Conservation (phyloP, 2,329 filamentous ascomycete species). For the Colletotrichum phormii region DNA sequence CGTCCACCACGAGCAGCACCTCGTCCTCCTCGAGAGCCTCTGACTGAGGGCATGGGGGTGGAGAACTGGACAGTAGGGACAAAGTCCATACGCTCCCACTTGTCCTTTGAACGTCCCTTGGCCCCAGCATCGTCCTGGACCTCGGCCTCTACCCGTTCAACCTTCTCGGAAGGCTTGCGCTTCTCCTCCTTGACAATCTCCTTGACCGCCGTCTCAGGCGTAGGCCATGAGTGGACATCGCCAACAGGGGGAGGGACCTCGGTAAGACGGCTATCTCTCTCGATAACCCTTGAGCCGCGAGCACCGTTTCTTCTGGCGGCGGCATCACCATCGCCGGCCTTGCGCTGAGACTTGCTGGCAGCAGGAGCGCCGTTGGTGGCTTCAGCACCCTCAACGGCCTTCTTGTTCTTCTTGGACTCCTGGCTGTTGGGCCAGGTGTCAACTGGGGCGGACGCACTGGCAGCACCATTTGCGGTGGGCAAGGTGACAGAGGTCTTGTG, state of each 20-base stretch:
- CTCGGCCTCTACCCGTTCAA: conserved; percentile 73
- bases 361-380: conserved; percentile 45
- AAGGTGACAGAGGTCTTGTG: conserved; percentile 59
- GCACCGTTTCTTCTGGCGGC: conserved; percentile 52
- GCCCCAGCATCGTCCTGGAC: conserved; percentile 64
- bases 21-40: conserved; percentile 60
- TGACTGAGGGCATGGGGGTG: conserved; percentile 76
- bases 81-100: conserved; percentile 87
- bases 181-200: conserved; percentile 79
- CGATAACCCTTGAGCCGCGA: conserved; percentile 58
- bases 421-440: conserved; percentile 52
- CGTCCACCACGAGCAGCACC: conserved; percentile 60
- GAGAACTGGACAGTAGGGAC: conserved; percentile 88
- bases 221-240: conserved; percentile 89
- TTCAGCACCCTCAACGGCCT: conserved; percentile 39
- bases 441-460: conserved; percentile 36
- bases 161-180: conserved; percentile 72
- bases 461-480: conserved; percentile 39
- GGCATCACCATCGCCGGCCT: conserved; percentile 56
- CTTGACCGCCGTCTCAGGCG: conserved; percentile 78
- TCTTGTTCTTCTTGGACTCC: conserved; percentile 57
- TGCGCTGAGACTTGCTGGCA: conserved; percentile 56
- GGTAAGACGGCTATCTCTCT: conserved; percentile 46
- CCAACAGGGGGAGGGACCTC: conserved; percentile 72
- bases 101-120: conserved; percentile 76